A percentile compares a stretch with the other conserved stretches of the same genome.
phyloP scores from a whole-genome alignment of 805 yeast species.

The Cyberlindnera veronae region DNA sequence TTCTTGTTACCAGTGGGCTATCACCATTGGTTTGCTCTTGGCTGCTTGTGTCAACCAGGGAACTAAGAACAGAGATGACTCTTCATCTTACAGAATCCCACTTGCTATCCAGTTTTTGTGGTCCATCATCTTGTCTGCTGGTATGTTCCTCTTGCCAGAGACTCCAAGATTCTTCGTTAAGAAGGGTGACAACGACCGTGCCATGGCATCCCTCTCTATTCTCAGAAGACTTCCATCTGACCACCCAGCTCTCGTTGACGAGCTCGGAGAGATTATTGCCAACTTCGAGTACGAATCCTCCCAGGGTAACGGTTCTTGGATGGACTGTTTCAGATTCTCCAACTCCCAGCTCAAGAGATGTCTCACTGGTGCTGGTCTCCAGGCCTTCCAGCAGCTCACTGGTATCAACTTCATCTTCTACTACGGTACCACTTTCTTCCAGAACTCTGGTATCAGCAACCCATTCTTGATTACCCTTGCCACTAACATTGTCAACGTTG shows the following conservation, averaged over 20 bases:
- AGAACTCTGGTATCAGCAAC: conserved; percentile 45
- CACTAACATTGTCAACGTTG: conserved; percentile 44
- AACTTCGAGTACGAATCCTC: conserved; percentile 42
- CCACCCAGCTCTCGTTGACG: conserved; percentile 42
- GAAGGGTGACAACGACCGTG: conserved; percentile 51
- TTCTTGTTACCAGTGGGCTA: conserved; percentile 69
- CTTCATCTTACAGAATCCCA: conserved; percentile 70
- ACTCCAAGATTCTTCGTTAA: conserved; percentile 68
- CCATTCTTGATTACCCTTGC: conserved; percentile 41
- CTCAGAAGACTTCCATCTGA: conserved; percentile 47
- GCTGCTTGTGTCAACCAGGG: conserved; percentile 73
- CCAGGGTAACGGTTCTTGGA: conserved; percentile 24
- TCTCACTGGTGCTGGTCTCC: conserved; percentile 39
- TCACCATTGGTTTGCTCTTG: conserved; percentile 66
- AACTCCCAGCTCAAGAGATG: conserved; percentile 41
- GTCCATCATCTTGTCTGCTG: conserved; percentile 55
- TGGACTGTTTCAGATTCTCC: conserved; percentile 35
- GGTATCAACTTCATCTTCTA: conserved; percentile 72
- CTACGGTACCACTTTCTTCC: conserved; percentile 62
- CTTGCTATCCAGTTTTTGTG: conserved; percentile 67
- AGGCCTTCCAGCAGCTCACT: conserved; percentile 59
- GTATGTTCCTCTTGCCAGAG: conserved; percentile 69
- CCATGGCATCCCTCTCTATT: conserved; percentile 49
- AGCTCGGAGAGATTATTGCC: conserved; percentile 45
- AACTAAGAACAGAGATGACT: conserved; percentile 46